Conservation (phyloP, 176 grass and related monocot genomes). For the Areca catechu region DNA sequence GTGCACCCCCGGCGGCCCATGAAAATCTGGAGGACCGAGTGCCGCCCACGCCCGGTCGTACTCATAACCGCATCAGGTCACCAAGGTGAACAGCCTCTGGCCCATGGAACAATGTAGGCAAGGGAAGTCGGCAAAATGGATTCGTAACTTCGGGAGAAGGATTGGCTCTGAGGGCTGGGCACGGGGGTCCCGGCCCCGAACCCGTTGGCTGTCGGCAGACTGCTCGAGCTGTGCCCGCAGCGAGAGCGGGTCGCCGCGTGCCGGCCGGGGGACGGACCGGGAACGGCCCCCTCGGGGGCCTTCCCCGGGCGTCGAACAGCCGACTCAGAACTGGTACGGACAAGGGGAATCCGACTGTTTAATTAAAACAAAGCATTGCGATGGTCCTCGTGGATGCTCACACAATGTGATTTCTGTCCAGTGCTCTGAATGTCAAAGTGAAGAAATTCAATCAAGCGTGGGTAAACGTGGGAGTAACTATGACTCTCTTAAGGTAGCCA, state of each 20-base stretch:
- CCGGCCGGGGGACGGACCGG: constrained; percentile 13
- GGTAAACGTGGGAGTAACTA: constrained; percentile 47
- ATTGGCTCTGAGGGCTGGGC: too few species aligned
- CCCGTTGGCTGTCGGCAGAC: too few species aligned
- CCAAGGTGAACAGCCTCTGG: constrained; percentile 46
- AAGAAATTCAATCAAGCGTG: constrained; percentile 48
- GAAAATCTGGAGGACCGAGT: constrained; percentile 51
- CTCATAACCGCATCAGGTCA: constrained; percentile 46
- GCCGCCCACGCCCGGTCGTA: constrained; percentile 24
- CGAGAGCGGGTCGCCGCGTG: constrained; percentile 25
- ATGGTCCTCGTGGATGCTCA: constrained; percentile 40
- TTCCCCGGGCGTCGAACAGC: constrained; percentile 32
- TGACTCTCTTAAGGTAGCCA: constrained; percentile 47
- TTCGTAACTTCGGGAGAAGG: constrained; percentile 68
- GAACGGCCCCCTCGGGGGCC: constrained; percentile 7
- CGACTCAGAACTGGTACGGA: constrained; percentile 39
- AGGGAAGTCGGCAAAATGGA: constrained; percentile 73
- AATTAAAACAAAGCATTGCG: constrained; percentile 47
- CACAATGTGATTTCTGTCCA: constrained; percentile 49
- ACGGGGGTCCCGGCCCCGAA: too few species aligned
- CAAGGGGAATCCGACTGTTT: constrained; percentile 44
- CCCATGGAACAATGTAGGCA: constrained; percentile 67
- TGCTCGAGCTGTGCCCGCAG: too few species aligned
- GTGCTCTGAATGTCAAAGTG: constrained; percentile 49
- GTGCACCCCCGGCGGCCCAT: constrained; percentile 55